Conservation (phyloP, 192 early-diverging fungal genomes). For the Podila epicladia region DNA sequence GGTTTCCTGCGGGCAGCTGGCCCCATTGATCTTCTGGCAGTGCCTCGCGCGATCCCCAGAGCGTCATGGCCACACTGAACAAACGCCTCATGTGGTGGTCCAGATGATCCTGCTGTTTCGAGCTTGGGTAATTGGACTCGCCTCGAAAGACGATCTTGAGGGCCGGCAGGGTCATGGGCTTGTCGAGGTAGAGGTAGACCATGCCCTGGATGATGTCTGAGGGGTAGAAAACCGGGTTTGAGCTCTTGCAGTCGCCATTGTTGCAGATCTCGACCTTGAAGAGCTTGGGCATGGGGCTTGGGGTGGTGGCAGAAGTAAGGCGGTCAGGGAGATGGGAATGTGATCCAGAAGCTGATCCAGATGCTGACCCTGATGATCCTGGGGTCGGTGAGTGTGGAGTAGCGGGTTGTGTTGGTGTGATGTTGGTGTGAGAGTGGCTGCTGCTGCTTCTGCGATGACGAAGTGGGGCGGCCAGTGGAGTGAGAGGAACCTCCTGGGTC, state of each 20-base stretch:
- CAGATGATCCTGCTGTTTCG: constrained; percentile 48
- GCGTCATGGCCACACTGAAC: constrained; percentile 49
- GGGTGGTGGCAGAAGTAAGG: constrained; percentile 9
- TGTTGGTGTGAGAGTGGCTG: constrained; percentile 6
- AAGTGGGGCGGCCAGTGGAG: neutral
- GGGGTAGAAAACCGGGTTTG: constrained; percentile 42
- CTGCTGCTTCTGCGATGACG: constrained; percentile 14
- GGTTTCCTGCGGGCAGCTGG: constrained; percentile 35
- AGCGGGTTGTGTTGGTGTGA: neutral
- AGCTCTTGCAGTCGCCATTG: constrained; percentile 48
- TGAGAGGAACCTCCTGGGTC: neutral
- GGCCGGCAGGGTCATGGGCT: constrained; percentile 46
- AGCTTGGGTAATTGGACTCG: constrained; percentile 46
- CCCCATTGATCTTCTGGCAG: constrained; percentile 49
- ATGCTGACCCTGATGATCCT: neutral
- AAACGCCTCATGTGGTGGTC: constrained; percentile 46
- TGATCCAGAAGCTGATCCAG: neutral
- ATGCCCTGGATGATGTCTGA: constrained; percentile 48
- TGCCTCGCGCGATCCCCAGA: constrained; percentile 44
- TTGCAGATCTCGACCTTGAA: constrained; percentile 48
- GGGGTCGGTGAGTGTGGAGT: neutral
- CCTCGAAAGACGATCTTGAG: constrained; percentile 53
- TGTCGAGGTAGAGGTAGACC: constrained; percentile 49
- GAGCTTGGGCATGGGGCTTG: constrained; percentile 44
- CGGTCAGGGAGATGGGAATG: neutral